Percentiles rank a stretch among this genome's conserved stretches.
These are phyloP conservation scores for Gossypium bickii DNA, from an alignment of 345 rosid species.

Conservation along the genomic window DNA sequence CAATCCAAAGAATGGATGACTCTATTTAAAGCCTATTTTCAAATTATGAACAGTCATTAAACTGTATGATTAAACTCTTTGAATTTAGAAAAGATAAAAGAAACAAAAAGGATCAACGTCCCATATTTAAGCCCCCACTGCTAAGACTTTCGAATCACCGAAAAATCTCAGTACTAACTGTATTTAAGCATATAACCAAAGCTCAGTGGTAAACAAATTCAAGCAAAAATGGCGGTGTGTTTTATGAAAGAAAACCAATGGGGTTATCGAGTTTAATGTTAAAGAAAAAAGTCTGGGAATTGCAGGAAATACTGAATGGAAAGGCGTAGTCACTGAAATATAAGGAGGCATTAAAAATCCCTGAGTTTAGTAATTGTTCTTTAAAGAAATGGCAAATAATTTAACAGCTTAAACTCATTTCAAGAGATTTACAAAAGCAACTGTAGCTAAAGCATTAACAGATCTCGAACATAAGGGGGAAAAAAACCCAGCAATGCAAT, in stretches of 20 bases:
- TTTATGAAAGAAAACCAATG: neutral
- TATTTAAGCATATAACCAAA: neutral
- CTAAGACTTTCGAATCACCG: no score
- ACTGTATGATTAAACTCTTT: neutral
- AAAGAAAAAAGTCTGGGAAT: neutral
- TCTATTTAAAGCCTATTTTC: neutral
- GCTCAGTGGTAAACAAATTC: neutral
- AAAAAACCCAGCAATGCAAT: conserved; percentile 9
- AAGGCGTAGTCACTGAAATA: neutral
- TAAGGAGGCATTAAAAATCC: neutral
- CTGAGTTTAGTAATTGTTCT: neutral
- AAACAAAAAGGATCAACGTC: neutral
- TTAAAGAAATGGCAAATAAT: neutral
- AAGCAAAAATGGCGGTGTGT: conserved; percentile 8
- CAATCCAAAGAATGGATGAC: conserved; percentile 4
- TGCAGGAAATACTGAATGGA: neutral
- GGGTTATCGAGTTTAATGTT: neutral
- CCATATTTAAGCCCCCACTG: neutral
- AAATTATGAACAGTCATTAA: neutral
- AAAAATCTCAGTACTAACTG: neutral
- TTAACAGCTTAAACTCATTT: neutral
- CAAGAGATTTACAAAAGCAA: neutral
- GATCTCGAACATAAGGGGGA: conserved; percentile 24
- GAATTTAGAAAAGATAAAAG: neutral
- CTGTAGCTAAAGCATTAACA: conserved; percentile 9